Base-by-base conservation (phyloP, 768 basidiomycete species). In the Mycena polygramma region DNA sequence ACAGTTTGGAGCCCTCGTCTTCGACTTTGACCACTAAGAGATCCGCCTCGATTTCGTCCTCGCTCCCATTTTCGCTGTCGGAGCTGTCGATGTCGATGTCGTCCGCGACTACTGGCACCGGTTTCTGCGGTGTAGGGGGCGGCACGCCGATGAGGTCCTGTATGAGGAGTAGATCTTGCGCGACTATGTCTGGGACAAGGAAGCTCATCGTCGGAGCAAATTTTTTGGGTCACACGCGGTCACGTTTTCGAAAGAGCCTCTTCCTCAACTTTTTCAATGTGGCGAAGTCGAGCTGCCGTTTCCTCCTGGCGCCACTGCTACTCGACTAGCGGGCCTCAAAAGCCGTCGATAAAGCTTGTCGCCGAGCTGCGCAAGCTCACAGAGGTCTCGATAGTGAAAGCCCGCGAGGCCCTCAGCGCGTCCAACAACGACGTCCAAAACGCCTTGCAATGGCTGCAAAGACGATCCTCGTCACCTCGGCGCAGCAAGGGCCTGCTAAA, bases 381-480 rank as follows among this genome's bases (percentile, higher is more conserved):
- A 53, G 90, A 91, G 57, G 93, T 96, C 57, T 94, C 96, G 4
- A 90, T 98, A 73, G 85, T 87, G 53, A 95, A 96, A 83, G 97
- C 97, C 37, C 90, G 92, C 45, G 94, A 97, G 79, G 97, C 97
- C 3, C 92, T 99, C 61, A 78, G 80, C 60, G 89, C 91, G 35
- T 86, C 90, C 37, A 87, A 91, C 76, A 93, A 94, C 82, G 89
- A 95, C 79, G 76, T 98, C 62, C 79, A 90, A 19, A 86, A 79
- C 26, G 96, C 97, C 14, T 81, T 97, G 68, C 82, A 85, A 75
- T 98, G 95, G 94, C 87, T 99, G 43, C n/a, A 82, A 92, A 74
- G 86, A 90, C 65, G 94, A 97, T n/a, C 79, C 84, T 93, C 36
- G 83, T 84, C 4, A 82, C 85, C 41, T 89, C 92, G 0, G 95